Evolutionary conservation across 257 asterid species (phyloP).

Genomic region (Solanum bulbocastanum): DNA sequence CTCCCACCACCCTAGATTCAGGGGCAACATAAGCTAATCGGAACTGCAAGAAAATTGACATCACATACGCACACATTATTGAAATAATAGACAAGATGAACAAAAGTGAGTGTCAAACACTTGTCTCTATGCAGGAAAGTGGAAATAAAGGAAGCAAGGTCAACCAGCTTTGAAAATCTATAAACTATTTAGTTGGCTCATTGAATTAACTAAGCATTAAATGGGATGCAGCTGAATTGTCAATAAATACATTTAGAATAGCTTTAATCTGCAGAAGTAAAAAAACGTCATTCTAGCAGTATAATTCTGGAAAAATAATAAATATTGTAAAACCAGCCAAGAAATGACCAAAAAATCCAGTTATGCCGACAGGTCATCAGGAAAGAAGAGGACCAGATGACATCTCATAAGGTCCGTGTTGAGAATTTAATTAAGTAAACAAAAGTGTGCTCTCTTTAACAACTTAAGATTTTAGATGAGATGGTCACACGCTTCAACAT

Average conservation of each 20-base stretch:
- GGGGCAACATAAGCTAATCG: constrained; percentile 84
- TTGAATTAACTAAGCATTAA: neutral
- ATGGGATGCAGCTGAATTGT: neutral
- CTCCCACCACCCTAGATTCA: constrained; percentile 73
- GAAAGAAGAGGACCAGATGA: neutral
- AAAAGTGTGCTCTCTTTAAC: neutral
- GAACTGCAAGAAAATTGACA: constrained; percentile 53
- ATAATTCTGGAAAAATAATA: neutral
- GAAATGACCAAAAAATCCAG: neutral
- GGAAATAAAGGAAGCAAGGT: neutral
- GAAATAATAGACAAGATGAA: neutral
- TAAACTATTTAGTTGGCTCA: neutral
- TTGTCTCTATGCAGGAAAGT: neutral
- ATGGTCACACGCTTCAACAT: neutral
- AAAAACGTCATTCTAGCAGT: neutral
- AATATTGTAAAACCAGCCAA: neutral
- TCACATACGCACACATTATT: neutral
- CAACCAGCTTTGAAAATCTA: neutral
- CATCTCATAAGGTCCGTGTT: neutral
- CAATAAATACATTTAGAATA: neutral
- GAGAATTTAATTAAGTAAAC: neutral
- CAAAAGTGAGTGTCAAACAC: neutral
- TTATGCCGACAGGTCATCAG: neutral
- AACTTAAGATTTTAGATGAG: neutral
- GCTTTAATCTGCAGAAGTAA: neutral